These are phyloP conservation scores for Russula earlei DNA, from an alignment of 768 basidiomycete genomes.

Conservation along the genomic window DNA sequence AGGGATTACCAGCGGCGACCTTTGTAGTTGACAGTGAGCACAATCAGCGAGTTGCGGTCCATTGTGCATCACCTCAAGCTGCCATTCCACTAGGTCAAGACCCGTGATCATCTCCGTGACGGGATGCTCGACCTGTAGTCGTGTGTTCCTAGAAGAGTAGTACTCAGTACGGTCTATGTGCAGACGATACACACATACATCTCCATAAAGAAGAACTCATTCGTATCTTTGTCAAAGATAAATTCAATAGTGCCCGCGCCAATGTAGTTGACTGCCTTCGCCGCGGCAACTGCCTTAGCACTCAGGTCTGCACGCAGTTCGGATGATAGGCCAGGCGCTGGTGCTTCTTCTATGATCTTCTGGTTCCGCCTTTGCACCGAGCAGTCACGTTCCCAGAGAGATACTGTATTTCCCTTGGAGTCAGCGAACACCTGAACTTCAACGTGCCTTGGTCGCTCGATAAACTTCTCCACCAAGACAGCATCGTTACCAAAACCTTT, in stretches of 20 bases:
- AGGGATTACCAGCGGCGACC: conserved; percentile 82
- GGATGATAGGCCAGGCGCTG: conserved; percentile 76
- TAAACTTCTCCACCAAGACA: conserved; percentile 85
- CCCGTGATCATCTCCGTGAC: conserved; percentile 95
- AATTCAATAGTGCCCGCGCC: conserved; percentile 96
- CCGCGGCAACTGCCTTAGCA: conserved; percentile 85
- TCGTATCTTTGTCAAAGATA: conserved; percentile 87
- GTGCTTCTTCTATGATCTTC: conserved; percentile 95
- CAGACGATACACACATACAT: conserved; percentile 44
- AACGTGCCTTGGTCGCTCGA: conserved; percentile 79
- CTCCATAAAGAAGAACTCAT: conserved; percentile 91
- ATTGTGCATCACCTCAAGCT: conserved; percentile 52
- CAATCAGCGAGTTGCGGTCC: not conserved
- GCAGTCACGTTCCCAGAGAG: conserved; percentile 93
- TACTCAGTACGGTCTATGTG: not conserved
- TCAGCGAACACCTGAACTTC: conserved; percentile 96
- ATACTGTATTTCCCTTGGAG: conserved; percentile 67
- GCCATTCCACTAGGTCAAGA: conserved; percentile 92
- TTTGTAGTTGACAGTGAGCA: conserved; percentile 23
- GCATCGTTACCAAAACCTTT: conserved; percentile 84
- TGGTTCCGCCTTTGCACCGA: conserved; percentile 89
- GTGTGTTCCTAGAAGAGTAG: conserved; percentile 53
- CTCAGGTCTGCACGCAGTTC: conserved; percentile 76
- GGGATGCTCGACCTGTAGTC: conserved; percentile 83
- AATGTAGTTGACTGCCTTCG: conserved; percentile 82